phyloP scores from a whole-genome alignment of 208 protist genomes.

The Naegleria gruberi region DNA sequence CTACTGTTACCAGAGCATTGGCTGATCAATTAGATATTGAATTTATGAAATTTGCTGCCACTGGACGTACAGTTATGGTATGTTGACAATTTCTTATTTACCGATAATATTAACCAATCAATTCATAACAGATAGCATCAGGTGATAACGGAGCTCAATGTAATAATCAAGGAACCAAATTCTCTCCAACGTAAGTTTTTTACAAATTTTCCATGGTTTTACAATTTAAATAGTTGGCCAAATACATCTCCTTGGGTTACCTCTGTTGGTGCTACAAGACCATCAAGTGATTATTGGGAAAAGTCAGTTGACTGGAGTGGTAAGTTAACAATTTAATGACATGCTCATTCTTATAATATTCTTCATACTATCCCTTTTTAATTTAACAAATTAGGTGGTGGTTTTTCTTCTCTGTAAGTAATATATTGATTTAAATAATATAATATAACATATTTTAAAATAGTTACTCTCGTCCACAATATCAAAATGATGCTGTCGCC shows the following conservation, averaged over 20 bases:
- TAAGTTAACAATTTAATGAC: not conserved
- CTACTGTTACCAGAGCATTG: not conserved
- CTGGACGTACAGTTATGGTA: not conserved
- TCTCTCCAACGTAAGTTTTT: not conserved
- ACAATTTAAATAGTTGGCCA: slow-evolving; percentile 13
- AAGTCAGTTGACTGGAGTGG: not conserved
- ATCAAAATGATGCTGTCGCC: not conserved
- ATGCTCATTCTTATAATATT: too few species aligned
- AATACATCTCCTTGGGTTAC: slow-evolving; percentile 15
- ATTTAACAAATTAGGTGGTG: slow-evolving; percentile 34
- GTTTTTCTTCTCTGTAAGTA: slow-evolving; percentile 31
- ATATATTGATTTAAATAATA: not conserved
- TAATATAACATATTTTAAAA: not conserved
- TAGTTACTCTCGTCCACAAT: not conserved
- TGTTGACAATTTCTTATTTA: too few species aligned
- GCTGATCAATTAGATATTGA: not conserved
- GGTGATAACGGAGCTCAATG: slow-evolving; percentile 1
- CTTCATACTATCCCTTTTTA: too few species aligned
- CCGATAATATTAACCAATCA: too few species aligned
- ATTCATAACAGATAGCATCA: not conserved
- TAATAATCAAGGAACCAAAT: not conserved
- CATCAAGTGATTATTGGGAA: not conserved
- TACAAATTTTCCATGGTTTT: too few species aligned
- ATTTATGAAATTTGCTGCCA: not conserved
- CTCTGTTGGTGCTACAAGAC: slow-evolving; percentile 27